Conservation (phyloP, 164 flowering plant genomes). For the Tetracentron sinense region DNA sequence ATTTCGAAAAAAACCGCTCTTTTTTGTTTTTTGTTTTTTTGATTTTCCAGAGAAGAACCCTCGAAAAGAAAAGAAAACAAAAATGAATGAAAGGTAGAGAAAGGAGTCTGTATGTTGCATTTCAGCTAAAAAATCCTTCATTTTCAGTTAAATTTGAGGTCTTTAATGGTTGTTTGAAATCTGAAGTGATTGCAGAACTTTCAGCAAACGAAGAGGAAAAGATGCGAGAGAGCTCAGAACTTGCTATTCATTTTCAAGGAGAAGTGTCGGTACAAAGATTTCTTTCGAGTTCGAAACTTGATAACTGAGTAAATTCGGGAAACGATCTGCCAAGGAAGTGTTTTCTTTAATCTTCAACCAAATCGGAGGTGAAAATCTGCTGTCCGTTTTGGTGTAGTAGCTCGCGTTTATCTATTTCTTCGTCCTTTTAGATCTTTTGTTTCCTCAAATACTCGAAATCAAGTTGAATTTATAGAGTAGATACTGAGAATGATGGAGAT, state of each 20-base stretch:
- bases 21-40: constrained; percentile 3
- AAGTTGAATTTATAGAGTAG: no score
- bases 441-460: not conserved
- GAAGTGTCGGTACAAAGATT: not conserved
- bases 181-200: no score
- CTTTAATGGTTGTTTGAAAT: constrained; percentile 6
- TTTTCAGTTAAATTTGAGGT: constrained; percentile 5
- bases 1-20: no score
- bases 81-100: no score
- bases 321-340: not conserved
- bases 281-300: not conserved
- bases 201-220: no score
- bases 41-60: constrained; percentile 15
- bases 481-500: no score
- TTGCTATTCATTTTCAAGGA: not conserved
- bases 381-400: not conserved
- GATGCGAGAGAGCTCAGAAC: no score
- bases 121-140: not conserved
- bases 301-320: constrained; percentile 6
- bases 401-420: constrained; percentile 1
- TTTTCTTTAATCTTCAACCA: not conserved
- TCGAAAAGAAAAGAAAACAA: not conserved
- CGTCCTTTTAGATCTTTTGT: not conserved
- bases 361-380: constrained; percentile 1
- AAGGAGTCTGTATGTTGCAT: not conserved